Conservation (phyloP, 345 rosid genomes). For the Carallia brachiata region DNA sequence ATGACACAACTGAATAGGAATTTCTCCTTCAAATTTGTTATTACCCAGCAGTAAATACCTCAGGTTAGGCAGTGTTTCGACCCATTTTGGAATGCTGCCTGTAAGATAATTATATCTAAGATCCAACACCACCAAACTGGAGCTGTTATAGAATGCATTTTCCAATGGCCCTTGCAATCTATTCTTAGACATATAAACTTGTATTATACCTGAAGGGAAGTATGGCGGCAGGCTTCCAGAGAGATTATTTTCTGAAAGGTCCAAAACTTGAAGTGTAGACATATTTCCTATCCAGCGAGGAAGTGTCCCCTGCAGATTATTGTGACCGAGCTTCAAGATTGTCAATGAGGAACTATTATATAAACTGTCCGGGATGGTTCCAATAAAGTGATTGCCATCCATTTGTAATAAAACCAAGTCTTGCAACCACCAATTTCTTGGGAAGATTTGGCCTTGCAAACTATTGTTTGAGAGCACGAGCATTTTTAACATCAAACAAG, state of each 20-base stretch:
- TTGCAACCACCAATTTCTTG: background rate
- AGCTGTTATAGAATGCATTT: background rate
- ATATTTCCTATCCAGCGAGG: background rate
- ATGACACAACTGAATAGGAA: slow-evolving; percentile 15
- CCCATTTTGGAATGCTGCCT: slow-evolving; percentile 22
- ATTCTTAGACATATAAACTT: slow-evolving; percentile 2
- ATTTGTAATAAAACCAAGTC: background rate
- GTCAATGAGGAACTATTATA: rapidly evolving
- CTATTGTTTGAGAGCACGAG: slow-evolving; percentile 1
- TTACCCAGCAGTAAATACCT: slow-evolving; percentile 21
- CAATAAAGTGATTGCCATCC: background rate
- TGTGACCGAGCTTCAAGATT: background rate
- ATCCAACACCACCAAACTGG: background rate
- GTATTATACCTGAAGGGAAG: background rate
- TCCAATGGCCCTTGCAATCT: background rate
- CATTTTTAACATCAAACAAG: background rate
- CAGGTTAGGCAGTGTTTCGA: background rate
- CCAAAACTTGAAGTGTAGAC: background rate
- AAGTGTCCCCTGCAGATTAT: background rate
- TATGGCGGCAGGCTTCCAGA: background rate
- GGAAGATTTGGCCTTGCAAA: background rate
- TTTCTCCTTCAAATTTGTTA: slow-evolving; percentile 17
- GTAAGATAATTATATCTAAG: slow-evolving; percentile 16
- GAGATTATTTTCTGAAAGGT: background rate
- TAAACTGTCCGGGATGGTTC: background rate